phyloP scores from a whole-genome alignment of 2,329 filamentous ascomycete genomes.

The Plectosphaerella plurivora region DNA sequence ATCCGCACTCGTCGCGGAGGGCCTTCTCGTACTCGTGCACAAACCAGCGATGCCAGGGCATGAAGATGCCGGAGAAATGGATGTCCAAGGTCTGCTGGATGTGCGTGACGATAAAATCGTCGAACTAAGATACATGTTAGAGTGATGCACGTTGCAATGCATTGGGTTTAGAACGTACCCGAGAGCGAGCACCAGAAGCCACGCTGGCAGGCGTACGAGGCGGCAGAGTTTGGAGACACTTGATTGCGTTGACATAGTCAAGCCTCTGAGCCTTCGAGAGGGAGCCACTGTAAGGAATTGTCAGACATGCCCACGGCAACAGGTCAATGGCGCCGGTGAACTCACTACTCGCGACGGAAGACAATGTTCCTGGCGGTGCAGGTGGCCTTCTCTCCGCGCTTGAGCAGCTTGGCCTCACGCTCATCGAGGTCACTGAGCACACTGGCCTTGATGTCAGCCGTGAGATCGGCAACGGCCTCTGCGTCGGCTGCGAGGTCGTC shows the following conservation, averaged over 20 bases:
- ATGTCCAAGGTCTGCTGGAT: slow-evolving; percentile 32
- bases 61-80: slow-evolving; percentile 27
- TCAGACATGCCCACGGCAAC: not conserved
- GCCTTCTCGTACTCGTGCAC: slow-evolving; percentile 30
- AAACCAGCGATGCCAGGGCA: slow-evolving; percentile 40
- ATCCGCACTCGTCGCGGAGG: slow-evolving; percentile 35
- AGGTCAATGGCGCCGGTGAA: no score
- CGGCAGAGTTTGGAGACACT: slow-evolving; percentile 36
- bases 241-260: slow-evolving; percentile 37
- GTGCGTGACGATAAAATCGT: slow-evolving; percentile 35
- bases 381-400: slow-evolving; percentile 12
- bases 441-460: slow-evolving; percentile 13
- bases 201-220: slow-evolving; percentile 24
- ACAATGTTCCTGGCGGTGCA: slow-evolving; percentile 19
- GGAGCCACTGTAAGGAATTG: slow-evolving; percentile 15
- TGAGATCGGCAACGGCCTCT: slow-evolving; percentile 10
- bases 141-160: not conserved
- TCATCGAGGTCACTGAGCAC: slow-evolving; percentile 12
- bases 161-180: slow-evolving; percentile 9
- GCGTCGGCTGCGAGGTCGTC: slow-evolving; percentile 7
- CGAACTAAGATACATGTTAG: slow-evolving; percentile 17
- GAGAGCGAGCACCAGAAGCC: slow-evolving; percentile 35
- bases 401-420: slow-evolving; percentile 13
- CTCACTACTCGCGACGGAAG: slow-evolving; percentile 24
- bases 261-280: slow-evolving; percentile 26